Percentiles rank a stretch among this genome's conserved stretches.
phyloP scores from a whole-genome alignment of 2,329 filamentous ascomycete genomes.

The Aspergillus cejpii region DNA sequence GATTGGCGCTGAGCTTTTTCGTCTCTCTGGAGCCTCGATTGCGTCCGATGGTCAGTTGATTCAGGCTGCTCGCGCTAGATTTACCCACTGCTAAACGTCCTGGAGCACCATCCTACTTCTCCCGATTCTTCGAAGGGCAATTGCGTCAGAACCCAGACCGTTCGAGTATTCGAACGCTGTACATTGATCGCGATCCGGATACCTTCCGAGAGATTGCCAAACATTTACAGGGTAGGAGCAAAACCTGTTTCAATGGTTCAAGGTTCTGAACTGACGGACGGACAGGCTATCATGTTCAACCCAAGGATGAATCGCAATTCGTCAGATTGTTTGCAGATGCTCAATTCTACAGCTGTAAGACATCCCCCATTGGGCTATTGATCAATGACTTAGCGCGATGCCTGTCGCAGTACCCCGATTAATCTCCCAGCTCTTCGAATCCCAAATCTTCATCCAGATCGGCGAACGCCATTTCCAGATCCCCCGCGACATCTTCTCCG shows the following conservation, averaged over 20 bases:
- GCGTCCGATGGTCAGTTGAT: slow-evolving; percentile 60
- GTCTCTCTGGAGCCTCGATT: slow-evolving; percentile 62
- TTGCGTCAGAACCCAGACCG: slow-evolving; percentile 57
- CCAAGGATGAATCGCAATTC: slow-evolving; percentile 76
- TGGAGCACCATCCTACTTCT: slow-evolving; percentile 92
- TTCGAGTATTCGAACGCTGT: slow-evolving; percentile 65
- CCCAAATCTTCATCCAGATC: slow-evolving; percentile 86
- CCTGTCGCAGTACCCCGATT: slow-evolving; percentile 68
- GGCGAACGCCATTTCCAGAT: slow-evolving; percentile 84
- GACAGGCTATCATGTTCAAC: slow-evolving; percentile 71
- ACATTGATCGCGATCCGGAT: slow-evolving; percentile 86
- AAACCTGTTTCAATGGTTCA: not conserved
- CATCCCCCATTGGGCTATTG: not conserved
- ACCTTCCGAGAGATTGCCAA: slow-evolving; percentile 86
- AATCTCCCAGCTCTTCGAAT: slow-evolving; percentile 84
- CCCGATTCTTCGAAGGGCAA: slow-evolving; percentile 84
- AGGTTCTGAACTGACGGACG: slow-evolving; percentile 4
- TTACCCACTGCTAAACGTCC: slow-evolving; percentile 45
- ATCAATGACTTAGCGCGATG: not conserved
- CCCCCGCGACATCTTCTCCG: slow-evolving; percentile 75
- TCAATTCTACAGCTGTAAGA: slow-evolving; percentile 80
- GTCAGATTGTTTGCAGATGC: slow-evolving; percentile 90
- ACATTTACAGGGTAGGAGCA: slow-evolving; percentile 64
- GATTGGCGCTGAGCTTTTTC: slow-evolving; percentile 62
- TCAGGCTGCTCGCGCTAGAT: slow-evolving; percentile 2